phyloP scores from a whole-genome alignment of 305 asterid genomes.

The Caryopteris hybrid region DNA sequence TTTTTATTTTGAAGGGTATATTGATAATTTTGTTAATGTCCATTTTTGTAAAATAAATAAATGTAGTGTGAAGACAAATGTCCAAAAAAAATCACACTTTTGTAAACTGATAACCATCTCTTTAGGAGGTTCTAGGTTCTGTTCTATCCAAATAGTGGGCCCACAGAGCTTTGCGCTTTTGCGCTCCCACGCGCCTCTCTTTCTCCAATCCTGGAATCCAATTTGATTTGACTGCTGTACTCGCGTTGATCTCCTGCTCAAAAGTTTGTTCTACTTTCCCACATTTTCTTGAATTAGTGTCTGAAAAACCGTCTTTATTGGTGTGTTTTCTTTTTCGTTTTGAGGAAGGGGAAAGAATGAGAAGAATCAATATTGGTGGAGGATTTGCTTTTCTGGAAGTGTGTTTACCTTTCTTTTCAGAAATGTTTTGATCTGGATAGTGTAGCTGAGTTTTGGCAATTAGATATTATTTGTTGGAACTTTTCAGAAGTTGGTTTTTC shows the following conservation, averaged over 20 bases:
- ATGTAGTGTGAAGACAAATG: too few species aligned
- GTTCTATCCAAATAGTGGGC: constrained; percentile 39
- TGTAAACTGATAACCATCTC: background rate
- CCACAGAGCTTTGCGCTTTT: constrained; percentile 36
- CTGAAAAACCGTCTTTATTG: background rate
- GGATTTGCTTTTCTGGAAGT: constrained; percentile 13
- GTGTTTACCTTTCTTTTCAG: constrained; percentile 25
- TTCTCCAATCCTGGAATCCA: constrained; percentile 7
- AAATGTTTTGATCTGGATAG: constrained; percentile 7
- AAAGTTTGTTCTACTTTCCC: background rate
- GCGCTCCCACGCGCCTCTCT: background rate
- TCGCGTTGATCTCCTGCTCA: constrained; percentile 15
- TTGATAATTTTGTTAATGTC: too few species aligned
- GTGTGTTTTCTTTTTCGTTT: background rate
- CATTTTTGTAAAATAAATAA: too few species aligned
- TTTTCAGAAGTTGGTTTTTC: too few species aligned
- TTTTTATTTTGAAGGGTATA: too few species aligned
- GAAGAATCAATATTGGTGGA: constrained; percentile 20
- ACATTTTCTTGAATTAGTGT: background rate
- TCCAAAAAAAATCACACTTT: too few species aligned
- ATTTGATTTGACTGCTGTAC: constrained; percentile 10
- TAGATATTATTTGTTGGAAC: too few species aligned
- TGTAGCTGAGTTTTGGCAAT: constrained; percentile 4
- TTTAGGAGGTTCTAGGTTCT: constrained; percentile 32
- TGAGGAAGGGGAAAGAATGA: too few species aligned